Conservation (phyloP, 129 eudicot species). For the carrot (Daucus carota) region DH1_v3.0 NC_030386.2:18456001-18456500, state of each 20-base stretch:
- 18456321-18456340: conserved; percentile 19
- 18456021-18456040: conserved; percentile 79
- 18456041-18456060: conserved; percentile 52
- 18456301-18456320: conserved; percentile 7
- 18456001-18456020: conserved; percentile 14
- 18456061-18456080: conserved; percentile 22
- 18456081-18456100: conserved; percentile 13
- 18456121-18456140: conserved; percentile 16
- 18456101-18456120: conserved; percentile 4
- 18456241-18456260: conserved; percentile 73
- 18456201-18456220: conserved; percentile 76
- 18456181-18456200: conserved; percentile 65
- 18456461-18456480: conserved; percentile 80
- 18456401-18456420: conserved; percentile 75
- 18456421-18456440: conserved; percentile 35
- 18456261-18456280: conserved; percentile 71
- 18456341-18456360: conserved; percentile 43
- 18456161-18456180: conserved; percentile 77
- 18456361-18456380: conserved; percentile 66
- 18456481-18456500: conserved; percentile 48
- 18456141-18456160: conserved; percentile 52
- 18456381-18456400: conserved; percentile 59
- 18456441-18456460: conserved; percentile 70
- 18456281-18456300: conserved; percentile 31
- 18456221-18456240: conserved; percentile 96